A percentile compares a stretch with the other conserved stretches of the same genome.
phyloP scores from a whole-genome alignment of 768 basidiomycete species.

The Boletus vermiculosoides region DNA sequence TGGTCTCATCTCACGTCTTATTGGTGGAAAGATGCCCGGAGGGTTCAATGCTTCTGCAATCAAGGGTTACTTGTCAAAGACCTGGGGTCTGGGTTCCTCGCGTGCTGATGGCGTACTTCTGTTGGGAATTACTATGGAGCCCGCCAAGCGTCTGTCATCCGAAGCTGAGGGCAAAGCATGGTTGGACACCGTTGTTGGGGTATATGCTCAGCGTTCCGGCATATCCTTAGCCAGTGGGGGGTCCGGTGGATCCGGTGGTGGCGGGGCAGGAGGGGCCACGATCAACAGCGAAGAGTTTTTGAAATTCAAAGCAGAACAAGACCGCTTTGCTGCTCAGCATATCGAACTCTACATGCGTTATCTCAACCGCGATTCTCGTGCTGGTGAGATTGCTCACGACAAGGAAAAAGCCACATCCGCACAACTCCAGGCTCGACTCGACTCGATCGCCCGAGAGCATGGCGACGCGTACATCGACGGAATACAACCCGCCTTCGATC shows the following conservation, averaged over 20 bases:
- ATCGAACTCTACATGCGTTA: constrained; percentile 98
- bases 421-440: constrained; percentile 80
- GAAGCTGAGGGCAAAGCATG: constrained; percentile 93
- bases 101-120: constrained; percentile 90
- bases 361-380: constrained; percentile 88
- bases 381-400: constrained; percentile 88
- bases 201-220: constrained; percentile 87
- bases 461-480: constrained; percentile 93
- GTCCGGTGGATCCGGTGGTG: constrained; percentile 57
- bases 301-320: constrained; percentile 92
- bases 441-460: constrained; percentile 87
- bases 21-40: constrained; percentile 97
- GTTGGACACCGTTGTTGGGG: constrained; percentile 81
- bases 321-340: constrained; percentile 89
- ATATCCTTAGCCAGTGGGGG: constrained; percentile 76
- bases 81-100: constrained; percentile 91
- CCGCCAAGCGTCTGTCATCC: constrained; percentile 86
- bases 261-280: constrained; percentile 68
- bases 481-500: constrained; percentile 92
- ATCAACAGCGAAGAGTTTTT: constrained; percentile 99
- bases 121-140: constrained; percentile 89
- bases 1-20: constrained; percentile 84
- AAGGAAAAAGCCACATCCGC: constrained; percentile 72
- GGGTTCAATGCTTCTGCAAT: constrained; percentile 95
- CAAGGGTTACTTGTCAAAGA: constrained; percentile 85